Conservation (phyloP, 257 asterid genomes). For the Nicotiana obtusifolia region DNA sequence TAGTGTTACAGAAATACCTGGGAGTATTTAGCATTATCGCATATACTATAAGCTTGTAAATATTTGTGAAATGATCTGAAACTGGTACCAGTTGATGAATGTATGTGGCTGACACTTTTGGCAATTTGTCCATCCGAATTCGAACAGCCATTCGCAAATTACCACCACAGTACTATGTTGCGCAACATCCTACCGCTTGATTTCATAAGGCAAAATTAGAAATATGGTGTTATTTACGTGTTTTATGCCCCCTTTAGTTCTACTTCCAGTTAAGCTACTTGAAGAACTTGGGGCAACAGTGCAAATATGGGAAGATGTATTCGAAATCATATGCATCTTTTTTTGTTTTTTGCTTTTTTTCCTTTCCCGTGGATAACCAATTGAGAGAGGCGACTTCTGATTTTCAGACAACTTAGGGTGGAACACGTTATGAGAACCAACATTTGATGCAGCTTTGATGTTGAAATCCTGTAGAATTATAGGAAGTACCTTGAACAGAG, state of each 20-base stretch:
- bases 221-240: background rate
- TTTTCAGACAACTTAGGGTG: too few relatives aligned
- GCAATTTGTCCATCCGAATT: background rate
- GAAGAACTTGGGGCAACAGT: background rate
- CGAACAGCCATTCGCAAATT: background rate
- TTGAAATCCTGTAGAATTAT: too few relatives aligned
- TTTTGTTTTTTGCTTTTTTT: too few relatives aligned
- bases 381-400: too few relatives aligned
- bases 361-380: too few relatives aligned
- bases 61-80: background rate
- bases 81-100: background rate
- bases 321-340: background rate
- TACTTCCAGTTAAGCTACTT: background rate
- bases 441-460: too few relatives aligned
- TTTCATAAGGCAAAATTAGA: background rate
- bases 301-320: background rate
- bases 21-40: background rate
- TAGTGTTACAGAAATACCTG: background rate
- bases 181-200: background rate
- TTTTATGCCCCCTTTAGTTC: background rate
- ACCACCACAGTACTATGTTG: background rate
- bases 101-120: background rate
- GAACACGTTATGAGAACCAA: too few relatives aligned
- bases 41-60: background rate
- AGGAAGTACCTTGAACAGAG: too few relatives aligned